phyloP scores from a whole-genome alignment of 495 filamentous ascomycete genomes.

The Neurospora sublineolata region DNA sequence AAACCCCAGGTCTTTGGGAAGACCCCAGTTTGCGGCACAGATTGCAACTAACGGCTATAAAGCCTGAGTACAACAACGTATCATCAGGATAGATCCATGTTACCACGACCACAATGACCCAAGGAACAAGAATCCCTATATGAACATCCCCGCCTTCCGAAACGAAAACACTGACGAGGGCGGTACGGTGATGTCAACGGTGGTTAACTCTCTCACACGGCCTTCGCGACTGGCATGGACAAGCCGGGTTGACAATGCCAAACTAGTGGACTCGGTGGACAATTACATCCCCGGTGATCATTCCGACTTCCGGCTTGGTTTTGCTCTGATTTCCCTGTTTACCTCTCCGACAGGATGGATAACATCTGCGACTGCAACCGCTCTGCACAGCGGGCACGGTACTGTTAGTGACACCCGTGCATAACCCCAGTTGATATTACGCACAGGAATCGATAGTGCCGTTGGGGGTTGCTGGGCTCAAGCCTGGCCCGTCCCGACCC shows the following conservation, averaged over 20 bases:
- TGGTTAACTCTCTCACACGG: neutral
- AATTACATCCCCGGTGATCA: neutral
- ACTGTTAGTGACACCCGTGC: neutral
- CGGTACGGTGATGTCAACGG: neutral
- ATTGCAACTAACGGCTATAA: neutral
- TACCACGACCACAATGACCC: neutral
- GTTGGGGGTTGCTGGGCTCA: neutral
- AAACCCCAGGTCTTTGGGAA: neutral
- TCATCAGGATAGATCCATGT: neutral
- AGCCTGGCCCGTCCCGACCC: neutral
- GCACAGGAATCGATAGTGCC: neutral
- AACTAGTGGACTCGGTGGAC: neutral
- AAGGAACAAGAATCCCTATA: neutral
- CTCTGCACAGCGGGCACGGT: neutral
- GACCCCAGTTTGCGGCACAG: neutral
- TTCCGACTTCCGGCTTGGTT: neutral
- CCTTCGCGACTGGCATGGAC: neutral
- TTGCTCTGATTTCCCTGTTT: neutral
- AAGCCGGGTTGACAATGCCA: neutral
- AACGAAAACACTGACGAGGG: neutral
- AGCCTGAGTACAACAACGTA: neutral
- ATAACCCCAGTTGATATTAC: neutral
- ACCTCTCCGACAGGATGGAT: neutral
- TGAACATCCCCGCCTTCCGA: neutral
- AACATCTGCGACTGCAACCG: neutral